phyloP scores from a whole-genome alignment of 805 yeast genomes.

The Metschnikowia sp. region DNA sequence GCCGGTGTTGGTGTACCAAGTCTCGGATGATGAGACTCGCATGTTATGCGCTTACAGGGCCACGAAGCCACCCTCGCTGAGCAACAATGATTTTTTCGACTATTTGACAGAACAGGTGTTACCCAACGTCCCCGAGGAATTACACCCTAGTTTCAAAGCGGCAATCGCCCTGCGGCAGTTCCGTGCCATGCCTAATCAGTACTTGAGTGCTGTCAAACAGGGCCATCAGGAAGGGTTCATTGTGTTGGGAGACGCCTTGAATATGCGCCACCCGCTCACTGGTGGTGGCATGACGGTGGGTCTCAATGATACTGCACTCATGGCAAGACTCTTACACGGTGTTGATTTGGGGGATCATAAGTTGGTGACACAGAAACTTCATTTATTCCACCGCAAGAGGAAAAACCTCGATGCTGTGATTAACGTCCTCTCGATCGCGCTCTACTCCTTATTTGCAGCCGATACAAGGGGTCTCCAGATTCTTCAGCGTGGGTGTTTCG shows the following conservation, averaged over 20 bases:
- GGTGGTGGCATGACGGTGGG: constrained; percentile 99
- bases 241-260: constrained; percentile 87
- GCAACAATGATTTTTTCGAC: constrained; percentile 51
- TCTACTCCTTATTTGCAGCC: constrained; percentile 89
- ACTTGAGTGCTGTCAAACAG: constrained; percentile 73
- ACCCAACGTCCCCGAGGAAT: constrained; percentile 61
- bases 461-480: constrained; percentile 60
- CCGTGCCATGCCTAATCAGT: constrained; percentile 92
- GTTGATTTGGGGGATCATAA: constrained; percentile 57
- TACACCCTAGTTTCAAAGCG: constrained; percentile 62
- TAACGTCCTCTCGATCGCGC: constrained; percentile 86
- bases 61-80: constrained; percentile 63
- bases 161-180: constrained; percentile 59
- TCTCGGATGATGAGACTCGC: constrained; percentile 77
- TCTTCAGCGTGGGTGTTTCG: constrained; percentile 85
- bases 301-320: constrained; percentile 72
- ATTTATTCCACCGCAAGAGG: constrained; percentile 71
- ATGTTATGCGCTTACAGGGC: constrained; percentile 85
- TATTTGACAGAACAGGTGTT: constrained; percentile 62
- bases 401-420: constrained; percentile 79
- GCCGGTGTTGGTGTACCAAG: constrained; percentile 87
- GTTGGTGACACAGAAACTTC: constrained; percentile 52
- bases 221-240: constrained; percentile 64
- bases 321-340: constrained; percentile 58
- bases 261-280: constrained; percentile 97